Conservation (phyloP, 768 basidiomycete genomes). For the Serpula lacrymans region DNA sequence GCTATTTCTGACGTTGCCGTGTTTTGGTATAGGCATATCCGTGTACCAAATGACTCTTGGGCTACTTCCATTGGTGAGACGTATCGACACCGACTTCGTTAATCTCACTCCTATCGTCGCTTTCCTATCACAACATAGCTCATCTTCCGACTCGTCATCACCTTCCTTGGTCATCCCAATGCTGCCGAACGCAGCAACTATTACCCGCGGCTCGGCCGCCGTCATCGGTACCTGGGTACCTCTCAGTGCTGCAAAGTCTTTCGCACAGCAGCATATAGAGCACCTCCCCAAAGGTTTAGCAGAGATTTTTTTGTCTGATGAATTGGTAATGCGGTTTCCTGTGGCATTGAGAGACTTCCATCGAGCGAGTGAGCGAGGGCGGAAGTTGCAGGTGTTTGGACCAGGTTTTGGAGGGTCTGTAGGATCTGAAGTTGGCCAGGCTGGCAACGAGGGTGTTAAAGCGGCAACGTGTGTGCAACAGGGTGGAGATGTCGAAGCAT, state of each 20-base stretch:
- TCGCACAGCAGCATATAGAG: conserved; percentile 43
- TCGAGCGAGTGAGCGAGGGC: conserved; percentile 41
- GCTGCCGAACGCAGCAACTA: conserved; percentile 45
- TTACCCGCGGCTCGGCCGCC: conserved; percentile 49
- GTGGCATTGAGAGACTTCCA: conserved; percentile 57
- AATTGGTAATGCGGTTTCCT: conserved; percentile 62
- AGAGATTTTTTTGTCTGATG: conserved; percentile 59
- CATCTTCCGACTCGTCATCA: conserved; percentile 39
- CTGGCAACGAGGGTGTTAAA: conserved; percentile 11
- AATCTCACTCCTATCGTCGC: conserved; percentile 59
- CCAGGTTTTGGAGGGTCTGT: conserved; percentile 57
- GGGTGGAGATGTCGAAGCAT: no score
- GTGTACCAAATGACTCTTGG: conserved; percentile 71
- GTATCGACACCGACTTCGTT: conserved; percentile 78
- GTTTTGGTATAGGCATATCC: conserved; percentile 57
- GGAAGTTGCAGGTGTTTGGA: conserved; percentile 59
- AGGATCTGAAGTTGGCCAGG: no score
- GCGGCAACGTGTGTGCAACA: no score
- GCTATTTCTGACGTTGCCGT: conserved; percentile 7
- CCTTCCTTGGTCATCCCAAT: conserved; percentile 30
- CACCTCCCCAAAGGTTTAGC: conserved; percentile 14
- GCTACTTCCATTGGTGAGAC: conserved; percentile 54
- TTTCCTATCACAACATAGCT: not conserved
- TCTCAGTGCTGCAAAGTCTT: conserved; percentile 50
- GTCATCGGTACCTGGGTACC: conserved; percentile 71